Conservation (phyloP, 176 grass and related monocot genomes). For the Alloteropsis semialata region DNA sequence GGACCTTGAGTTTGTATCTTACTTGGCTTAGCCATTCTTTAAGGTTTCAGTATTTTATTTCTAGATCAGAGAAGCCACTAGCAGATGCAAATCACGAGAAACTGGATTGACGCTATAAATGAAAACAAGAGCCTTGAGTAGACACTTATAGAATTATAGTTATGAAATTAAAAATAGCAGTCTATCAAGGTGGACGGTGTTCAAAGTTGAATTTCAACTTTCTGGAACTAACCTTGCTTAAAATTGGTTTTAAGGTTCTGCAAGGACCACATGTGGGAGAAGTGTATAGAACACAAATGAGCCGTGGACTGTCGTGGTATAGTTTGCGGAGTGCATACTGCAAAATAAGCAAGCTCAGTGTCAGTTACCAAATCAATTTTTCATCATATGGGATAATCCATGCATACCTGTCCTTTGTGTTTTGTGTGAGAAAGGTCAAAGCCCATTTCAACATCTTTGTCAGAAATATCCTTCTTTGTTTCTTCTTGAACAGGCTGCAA, state of each 20-base stretch:
- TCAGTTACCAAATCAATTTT: slow-evolving; percentile 36
- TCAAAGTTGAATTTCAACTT: background rate
- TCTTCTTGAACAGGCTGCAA: slow-evolving; percentile 76
- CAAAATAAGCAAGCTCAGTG: slow-evolving; percentile 27
- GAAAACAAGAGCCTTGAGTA: background rate
- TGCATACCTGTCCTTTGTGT: slow-evolving; percentile 82
- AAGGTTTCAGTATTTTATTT: background rate
- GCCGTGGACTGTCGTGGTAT: slow-evolving; percentile 89
- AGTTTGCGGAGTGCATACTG: slow-evolving; percentile 95
- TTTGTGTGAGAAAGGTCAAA: slow-evolving; percentile 84
- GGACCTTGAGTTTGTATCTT: background rate
- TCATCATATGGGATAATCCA: background rate
- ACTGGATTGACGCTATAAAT: background rate
- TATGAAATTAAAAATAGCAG: background rate
- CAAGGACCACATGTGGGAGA: slow-evolving; percentile 97
- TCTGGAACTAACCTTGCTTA: slow-evolving; percentile 77
- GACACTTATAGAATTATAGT: slow-evolving; percentile 12
- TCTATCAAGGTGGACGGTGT: background rate
- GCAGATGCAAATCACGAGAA: background rate
- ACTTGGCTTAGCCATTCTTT: background rate
- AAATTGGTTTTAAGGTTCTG: slow-evolving; percentile 97
- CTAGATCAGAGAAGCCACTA: background rate
- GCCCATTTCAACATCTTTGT: slow-evolving; percentile 84
- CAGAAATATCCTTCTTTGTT: slow-evolving; percentile 67
- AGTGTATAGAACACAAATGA: slow-evolving; percentile 93